Evolutionary conservation across 2,329 filamentous ascomycete genomes (phyloP), one percentile per base, ranked within the genome.

Genomic region (Aurifilum marmelostoma): DNA sequence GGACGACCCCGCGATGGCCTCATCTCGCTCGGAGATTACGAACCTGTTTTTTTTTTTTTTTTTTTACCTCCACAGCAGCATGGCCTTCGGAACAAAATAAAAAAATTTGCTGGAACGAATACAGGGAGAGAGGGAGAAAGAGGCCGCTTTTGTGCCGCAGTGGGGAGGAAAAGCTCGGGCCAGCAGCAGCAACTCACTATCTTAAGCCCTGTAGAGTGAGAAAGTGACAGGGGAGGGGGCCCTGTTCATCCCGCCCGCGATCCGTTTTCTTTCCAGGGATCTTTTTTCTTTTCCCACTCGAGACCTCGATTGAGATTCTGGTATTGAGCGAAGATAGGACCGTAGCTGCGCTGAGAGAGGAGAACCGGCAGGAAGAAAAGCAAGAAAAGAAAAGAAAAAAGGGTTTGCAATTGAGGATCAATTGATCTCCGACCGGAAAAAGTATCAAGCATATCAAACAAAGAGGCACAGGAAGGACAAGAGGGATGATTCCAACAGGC

Each of bases 1-100:
- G 21, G 32, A 37, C 29, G 56, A n/a, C 16, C 29, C 32, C 56
- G 56, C 56, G 56, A 59, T 59, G 56, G 32, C 32, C 56, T 59
- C 56, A 59, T 59, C 18, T 59, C 29, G 3, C 11, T 21, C 11
- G 54, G 56, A 18, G 24, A 59, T 59, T 18, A 24, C 56, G 32
- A 37, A 24, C 32, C 21, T 59, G 2, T 14, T 29, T 32, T n/a
- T n/a, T n/a, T n/a, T n/a, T n/a, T n/a, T n/a, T n/a, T n/a, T n/a
- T n/a, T n/a, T n/a, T n/a, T n/a, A n/a, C n/a, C n/a, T 37, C 9
- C 5, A 37, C 34, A 47, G 5, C 5, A 21, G 16, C 41, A 47
- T 47, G 41, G n/a, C n/a, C 41, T 2, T 43, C 21, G 41, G 5
- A n/a, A 43, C 16, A 43, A 18, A 43, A 43, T 5, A 14, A 41